phyloP scores from a whole-genome alignment of 2,329 filamentous ascomycete species.

The Sphaerulina populicola region DNA sequence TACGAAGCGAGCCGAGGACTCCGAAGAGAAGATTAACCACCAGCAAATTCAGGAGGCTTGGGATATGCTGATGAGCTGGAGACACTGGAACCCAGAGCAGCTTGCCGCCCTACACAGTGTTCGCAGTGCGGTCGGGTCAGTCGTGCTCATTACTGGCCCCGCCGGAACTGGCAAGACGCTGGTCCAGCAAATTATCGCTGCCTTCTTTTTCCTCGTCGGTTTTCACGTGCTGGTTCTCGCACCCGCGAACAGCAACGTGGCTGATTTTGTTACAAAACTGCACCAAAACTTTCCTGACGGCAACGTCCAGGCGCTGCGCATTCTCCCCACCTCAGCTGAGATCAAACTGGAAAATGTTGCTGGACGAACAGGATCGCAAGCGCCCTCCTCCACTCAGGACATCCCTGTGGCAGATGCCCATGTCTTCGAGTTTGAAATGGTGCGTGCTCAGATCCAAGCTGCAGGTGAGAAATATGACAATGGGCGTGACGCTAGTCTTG shows the following conservation, averaged over 20 bases:
- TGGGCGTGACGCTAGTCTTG: constrained; percentile 11
- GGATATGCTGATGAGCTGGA: constrained; percentile 11
- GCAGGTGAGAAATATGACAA: constrained; percentile 10
- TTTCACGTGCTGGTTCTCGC: constrained; percentile 17
- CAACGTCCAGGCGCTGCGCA: constrained; percentile 12
- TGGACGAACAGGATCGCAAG: not conserved
- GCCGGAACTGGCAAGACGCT: constrained; percentile 16
- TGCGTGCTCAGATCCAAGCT: constrained; percentile 12
- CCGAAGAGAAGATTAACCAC: not conserved
- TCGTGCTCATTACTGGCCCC: constrained; percentile 17
- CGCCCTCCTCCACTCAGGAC: not conserved
- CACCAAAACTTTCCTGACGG: constrained; percentile 12
- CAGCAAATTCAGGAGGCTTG: constrained; percentile 10
- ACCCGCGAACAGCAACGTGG: constrained; percentile 19
- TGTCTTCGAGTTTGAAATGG: constrained; percentile 16
- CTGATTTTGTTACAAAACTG: constrained; percentile 18
- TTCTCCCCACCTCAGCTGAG: constrained; percentile 13
- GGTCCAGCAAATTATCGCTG: constrained; percentile 14
- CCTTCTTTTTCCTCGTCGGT: constrained; percentile 18
- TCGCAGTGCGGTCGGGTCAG: constrained; percentile 10
- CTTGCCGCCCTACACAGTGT: constrained; percentile 14
- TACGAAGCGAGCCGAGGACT: not conserved
- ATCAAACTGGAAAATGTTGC: constrained; percentile 8
- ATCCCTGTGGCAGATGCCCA: constrained; percentile 2
- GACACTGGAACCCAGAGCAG: constrained; percentile 18